Evolutionary conservation across 2,329 filamentous ascomycete species (phyloP).

Genomic region (Rhinocladiella similis): DNA sequence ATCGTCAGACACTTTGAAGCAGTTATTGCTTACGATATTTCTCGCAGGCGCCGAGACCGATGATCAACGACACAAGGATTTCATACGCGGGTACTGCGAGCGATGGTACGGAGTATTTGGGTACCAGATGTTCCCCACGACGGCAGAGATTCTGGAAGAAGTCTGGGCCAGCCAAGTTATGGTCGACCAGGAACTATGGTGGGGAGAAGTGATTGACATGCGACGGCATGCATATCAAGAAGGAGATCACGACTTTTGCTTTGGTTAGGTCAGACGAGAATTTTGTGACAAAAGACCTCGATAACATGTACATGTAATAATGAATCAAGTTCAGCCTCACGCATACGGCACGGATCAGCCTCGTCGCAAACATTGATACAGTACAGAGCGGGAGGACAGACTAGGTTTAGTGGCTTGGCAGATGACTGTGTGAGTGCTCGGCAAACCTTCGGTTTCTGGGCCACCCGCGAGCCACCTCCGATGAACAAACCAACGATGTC

Average conservation of each 20-base stretch:
- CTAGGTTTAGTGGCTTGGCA: background rate
- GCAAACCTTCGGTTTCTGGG: slow-evolving; percentile 8
- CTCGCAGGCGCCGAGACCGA: background rate
- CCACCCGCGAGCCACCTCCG: background rate
- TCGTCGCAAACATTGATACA: background rate
- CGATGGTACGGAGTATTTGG: background rate
- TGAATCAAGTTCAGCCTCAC: background rate
- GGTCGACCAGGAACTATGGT: background rate
- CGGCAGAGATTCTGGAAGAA: background rate
- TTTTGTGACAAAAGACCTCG: background rate
- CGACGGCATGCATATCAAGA: background rate
- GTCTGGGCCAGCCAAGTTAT: background rate
- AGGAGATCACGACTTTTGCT: slow-evolving; percentile 1
- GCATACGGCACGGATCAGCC: background rate
- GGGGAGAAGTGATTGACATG: background rate
- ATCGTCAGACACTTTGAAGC: background rate
- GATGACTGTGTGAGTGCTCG: background rate
- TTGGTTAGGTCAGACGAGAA: background rate
- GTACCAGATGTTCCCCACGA: background rate
- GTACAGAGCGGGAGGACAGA: no score
- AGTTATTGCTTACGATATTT: background rate
- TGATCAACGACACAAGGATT: background rate
- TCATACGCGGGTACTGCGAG: background rate
- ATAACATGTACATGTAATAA: no score
- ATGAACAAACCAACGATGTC: slow-evolving; percentile 11